Evolutionary conservation across 2,329 filamentous ascomycete genomes (phyloP).

Genomic region (Orbilia brochopaga): DNA sequence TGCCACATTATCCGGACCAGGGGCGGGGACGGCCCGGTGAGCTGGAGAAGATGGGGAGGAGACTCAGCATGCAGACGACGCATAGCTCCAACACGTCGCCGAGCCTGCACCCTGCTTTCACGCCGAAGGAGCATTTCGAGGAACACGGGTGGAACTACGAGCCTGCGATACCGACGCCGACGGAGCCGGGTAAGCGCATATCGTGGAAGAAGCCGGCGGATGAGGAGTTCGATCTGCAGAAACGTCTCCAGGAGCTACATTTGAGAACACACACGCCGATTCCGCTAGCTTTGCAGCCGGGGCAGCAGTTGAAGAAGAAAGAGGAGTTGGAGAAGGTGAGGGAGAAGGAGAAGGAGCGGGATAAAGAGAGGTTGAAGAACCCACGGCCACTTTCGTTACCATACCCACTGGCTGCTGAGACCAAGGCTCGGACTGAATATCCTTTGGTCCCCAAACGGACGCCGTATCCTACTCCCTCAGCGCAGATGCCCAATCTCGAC

Average conservation of each 20-base stretch:
- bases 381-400: conserved; percentile 37
- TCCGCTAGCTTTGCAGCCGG: conserved; percentile 25
- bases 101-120: conserved; percentile 42
- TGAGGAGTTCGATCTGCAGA: conserved; percentile 49
- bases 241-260: conserved; percentile 46
- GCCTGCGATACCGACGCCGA: conserved; percentile 45
- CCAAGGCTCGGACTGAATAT: conserved; percentile 36
- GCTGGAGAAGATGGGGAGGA: conserved; percentile 45
- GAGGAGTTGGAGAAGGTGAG: conserved; percentile 45
- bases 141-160: conserved; percentile 47
- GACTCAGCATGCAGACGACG: conserved; percentile 44
- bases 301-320: conserved; percentile 22
- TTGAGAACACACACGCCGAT: conserved; percentile 35
- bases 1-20: conserved; percentile 38
- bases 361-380: conserved; percentile 21
- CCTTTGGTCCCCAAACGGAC: conserved; percentile 39
- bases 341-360: conserved; percentile 39
- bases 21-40: conserved; percentile 38
- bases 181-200: conserved; percentile 36
- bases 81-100: conserved; percentile 45
- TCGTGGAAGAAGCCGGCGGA: conserved; percentile 45
- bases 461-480: conserved; percentile 16
- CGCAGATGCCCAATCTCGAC: conserved; percentile 41
- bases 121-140: conserved; percentile 43
- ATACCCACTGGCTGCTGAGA: conserved; percentile 24